phyloP scores from a whole-genome alignment of 1,284 basidiomycete species.

The Ceratobasidium sp. region DNA sequence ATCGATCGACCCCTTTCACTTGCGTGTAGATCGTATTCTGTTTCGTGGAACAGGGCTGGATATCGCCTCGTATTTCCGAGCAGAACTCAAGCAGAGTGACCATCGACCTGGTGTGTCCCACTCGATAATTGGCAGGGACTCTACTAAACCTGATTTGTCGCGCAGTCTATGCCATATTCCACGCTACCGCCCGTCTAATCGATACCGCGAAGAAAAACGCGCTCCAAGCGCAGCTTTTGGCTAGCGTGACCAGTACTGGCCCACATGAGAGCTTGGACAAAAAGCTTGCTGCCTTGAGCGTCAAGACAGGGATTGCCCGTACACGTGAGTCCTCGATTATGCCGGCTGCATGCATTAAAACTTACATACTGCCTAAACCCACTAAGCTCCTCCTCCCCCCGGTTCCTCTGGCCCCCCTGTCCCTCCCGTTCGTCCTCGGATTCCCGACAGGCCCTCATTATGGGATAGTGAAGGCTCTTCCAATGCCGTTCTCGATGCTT shows the following conservation, averaged over 20 bases:
- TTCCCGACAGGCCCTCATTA: constrained; percentile 60
- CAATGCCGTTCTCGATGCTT: neutral
- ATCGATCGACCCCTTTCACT: constrained; percentile 11
- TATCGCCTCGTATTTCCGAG: constrained; percentile 74
- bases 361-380: constrained; percentile 56
- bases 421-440: constrained; percentile 77
- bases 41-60: constrained; percentile 81
- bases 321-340: constrained; percentile 58
- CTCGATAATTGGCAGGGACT: neutral
- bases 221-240: constrained; percentile 77
- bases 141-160: neutral
- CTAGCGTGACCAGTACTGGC: constrained; percentile 67
- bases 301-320: constrained; percentile 50
- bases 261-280: constrained; percentile 78
- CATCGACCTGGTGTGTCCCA: constrained; percentile 83
- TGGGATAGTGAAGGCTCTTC: neutral
- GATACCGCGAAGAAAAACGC: constrained; percentile 80
- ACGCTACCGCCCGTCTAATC: constrained; percentile 80
- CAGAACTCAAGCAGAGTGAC: constrained; percentile 90
- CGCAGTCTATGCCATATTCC: constrained; percentile 87
- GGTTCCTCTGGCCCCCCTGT: neutral
- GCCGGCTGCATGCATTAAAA: constrained; percentile 54
- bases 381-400: constrained; percentile 54
- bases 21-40: constrained; percentile 83
- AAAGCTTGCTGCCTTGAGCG: constrained; percentile 68